Base-by-base conservation (phyloP, 164 flowering plant species). In the Paratinospora sagittata region DNA sequence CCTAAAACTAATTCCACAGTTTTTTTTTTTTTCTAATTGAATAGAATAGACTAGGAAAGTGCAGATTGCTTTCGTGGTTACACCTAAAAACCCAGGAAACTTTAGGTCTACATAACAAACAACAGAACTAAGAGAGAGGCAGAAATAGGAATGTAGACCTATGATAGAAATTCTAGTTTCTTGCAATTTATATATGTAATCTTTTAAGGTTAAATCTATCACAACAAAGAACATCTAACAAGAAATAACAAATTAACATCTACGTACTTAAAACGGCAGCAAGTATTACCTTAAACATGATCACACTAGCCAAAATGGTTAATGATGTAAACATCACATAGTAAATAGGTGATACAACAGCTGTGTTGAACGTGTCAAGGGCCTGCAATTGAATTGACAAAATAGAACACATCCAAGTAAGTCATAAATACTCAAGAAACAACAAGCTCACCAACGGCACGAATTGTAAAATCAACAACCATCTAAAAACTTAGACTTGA, bases 291-390 rank as follows among this genome's bases (percentile, higher is more conserved):
- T 91, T 91, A 75, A 91, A 91, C 97, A 91, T 91, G 77, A 91
- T 91, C 33, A 89, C 82, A 73, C 96, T 90, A 33, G 96, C 96
- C 82, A 90, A 70, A 76, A 90, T 90, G n/a, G 96, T 90, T n/a
- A 90, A 77, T 34, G 88, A 80, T 33, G 96, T 90, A 78, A 90
- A 90, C 93, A 89, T 86, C 67, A 85, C 93, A 75, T 87, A 90
- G 70, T 90, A 90, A 67, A 90, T 88, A 17, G 96, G 96, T 77
- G 96, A 90, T 58, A 91, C 97, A 68, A 91, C 92, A 34, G 97
- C 97, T n/a, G 97, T 91, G 77, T 91, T 91, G 78, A 88, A 91
- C 57, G 97, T 91, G 76, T 91, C 97, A 55, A 91, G 90, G 34
- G 97, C 97, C 97, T 91, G 94, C 84, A 84, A 60, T 43, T 71